Conservation (phyloP, 805 yeast species). For the Wickerhamomyces rabaulensis region DNA sequence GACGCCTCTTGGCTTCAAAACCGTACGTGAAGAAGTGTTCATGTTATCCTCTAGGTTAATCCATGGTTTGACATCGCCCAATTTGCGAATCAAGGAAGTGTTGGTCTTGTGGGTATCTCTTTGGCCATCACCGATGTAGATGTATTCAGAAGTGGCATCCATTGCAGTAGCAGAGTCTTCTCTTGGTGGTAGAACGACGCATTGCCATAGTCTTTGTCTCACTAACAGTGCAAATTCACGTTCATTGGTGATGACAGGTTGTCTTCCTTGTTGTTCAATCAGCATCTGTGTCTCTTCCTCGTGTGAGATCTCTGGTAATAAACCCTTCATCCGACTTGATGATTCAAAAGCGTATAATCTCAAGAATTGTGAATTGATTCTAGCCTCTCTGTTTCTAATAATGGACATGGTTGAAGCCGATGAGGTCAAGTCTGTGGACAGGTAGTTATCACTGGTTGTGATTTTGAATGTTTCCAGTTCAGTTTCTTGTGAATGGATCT, state of each 20-base stretch:
- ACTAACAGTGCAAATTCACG: slow-evolving; percentile 37
- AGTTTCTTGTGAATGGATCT: slow-evolving; percentile 7
- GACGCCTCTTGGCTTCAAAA: slow-evolving; percentile 18
- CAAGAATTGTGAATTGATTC: slow-evolving; percentile 46
- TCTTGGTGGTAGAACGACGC: slow-evolving; percentile 49
- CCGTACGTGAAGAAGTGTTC: slow-evolving; percentile 1
- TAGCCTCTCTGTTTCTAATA: slow-evolving; percentile 35
- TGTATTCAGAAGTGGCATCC: slow-evolving; percentile 24
- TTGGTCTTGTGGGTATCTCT: neutral
- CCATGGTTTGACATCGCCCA: slow-evolving; percentile 25
- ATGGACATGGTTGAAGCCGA: slow-evolving; percentile 4
- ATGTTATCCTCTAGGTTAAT: slow-evolving; percentile 20
- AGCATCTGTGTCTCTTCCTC: slow-evolving; percentile 25
- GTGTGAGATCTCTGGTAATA: slow-evolving; percentile 28
- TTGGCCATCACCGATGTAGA: slow-evolving; percentile 9
- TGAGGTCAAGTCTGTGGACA: neutral
- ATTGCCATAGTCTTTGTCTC: slow-evolving; percentile 48
- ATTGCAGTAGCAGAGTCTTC: slow-evolving; percentile 30
- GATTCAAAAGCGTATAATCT: slow-evolving; percentile 46
- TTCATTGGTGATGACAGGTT: slow-evolving; percentile 13
- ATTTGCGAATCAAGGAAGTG: slow-evolving; percentile 18
- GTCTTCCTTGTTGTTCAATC: slow-evolving; percentile 3
- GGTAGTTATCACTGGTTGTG: slow-evolving; percentile 12
- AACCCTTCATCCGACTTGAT: slow-evolving; percentile 31
- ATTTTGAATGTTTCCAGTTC: slow-evolving; percentile 24